A percentile compares a stretch with the other conserved stretches of the same genome.
These are phyloP conservation scores for Linderniella brevidens DNA, from an alignment of 257 asterid genomes.

Conservation along the genomic window DNA sequence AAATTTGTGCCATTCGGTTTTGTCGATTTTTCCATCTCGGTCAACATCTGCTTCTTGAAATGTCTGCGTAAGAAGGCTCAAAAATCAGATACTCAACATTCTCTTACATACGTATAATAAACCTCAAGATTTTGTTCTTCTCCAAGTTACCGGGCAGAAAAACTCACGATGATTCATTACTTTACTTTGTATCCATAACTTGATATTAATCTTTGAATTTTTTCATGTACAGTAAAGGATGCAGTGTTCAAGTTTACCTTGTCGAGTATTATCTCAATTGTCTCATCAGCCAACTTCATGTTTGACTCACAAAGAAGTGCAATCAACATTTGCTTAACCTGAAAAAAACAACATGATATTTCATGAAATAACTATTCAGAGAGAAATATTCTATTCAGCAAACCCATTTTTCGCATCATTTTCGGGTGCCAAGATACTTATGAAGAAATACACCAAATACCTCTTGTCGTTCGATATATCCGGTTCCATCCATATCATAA, in stretches of 20 bases:
- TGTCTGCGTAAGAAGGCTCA: conserved; percentile 37
- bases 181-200: too few species aligned
- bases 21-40: conserved; percentile 80
- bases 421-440: too few species aligned
- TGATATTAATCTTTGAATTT: too few species aligned
- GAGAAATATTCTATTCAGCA: too few species aligned
- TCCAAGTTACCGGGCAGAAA: too few species aligned
- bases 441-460: conserved; percentile 17
- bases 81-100: too few species aligned
- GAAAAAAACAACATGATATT: conserved; percentile 15
- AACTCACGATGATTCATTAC: too few species aligned
- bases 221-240: too few species aligned
- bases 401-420: too few species aligned
- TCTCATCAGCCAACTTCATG: conserved; percentile 93
- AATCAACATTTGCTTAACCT: conserved; percentile 97
- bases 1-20: conserved; percentile 73
- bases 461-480: conserved; percentile 93
- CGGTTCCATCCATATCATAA: conserved; percentile 87
- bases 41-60: conserved; percentile 68
- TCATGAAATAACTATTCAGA: too few species aligned
- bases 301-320: conserved; percentile 87
- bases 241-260: conserved; percentile 43
- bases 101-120: too few species aligned
- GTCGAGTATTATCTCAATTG: conserved; percentile 75
- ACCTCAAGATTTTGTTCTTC: too few species aligned